Conservation (phyloP, 257 asterid genomes). For the Leptodermis oblonga region DNA sequence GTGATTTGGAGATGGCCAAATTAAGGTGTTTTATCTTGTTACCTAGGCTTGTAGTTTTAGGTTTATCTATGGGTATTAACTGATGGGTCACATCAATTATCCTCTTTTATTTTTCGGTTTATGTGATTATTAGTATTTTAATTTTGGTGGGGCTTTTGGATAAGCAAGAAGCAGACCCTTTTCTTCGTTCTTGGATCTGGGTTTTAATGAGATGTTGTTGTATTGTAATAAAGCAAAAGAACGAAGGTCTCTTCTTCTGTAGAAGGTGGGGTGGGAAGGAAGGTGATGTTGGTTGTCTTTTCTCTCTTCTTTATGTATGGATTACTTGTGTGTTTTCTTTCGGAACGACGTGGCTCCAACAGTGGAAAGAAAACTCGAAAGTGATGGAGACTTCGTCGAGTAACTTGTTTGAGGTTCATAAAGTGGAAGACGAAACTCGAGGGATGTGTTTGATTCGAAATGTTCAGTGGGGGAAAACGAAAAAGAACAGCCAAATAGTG, state of each 20-base stretch:
- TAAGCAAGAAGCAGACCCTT: conserved; percentile 11
- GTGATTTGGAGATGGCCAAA: conserved; percentile 36
- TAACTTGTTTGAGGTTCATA: not conserved
- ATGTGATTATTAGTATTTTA: not conserved
- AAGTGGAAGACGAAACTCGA: conserved; percentile 5
- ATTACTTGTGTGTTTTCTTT: conserved; percentile 4
- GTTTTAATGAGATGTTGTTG: not conserved
- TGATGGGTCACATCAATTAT: conserved; percentile 56
- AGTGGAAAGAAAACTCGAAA: not conserved
- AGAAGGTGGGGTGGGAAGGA: not conserved
- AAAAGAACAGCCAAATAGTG: not conserved
- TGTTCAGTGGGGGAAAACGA: not conserved
- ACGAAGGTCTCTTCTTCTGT: not conserved
- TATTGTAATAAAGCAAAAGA: not conserved
- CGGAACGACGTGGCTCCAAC: not conserved
- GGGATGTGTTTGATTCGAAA: conserved; percentile 13
- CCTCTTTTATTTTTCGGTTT: conserved; percentile 12
- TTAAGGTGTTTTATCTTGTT: conserved; percentile 22
- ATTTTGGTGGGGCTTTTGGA: conserved; percentile 8
- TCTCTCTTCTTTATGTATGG: conserved; percentile 11
- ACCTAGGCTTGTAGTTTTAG: conserved; percentile 1
- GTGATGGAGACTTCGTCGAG: conserved; percentile 1
- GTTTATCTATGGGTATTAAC: conserved; percentile 25
- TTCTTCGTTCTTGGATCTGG: conserved; percentile 13
- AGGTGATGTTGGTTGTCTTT: conserved; percentile 11